Conservation (phyloP, 345 rosid genomes). For the Salix caprea region DNA sequence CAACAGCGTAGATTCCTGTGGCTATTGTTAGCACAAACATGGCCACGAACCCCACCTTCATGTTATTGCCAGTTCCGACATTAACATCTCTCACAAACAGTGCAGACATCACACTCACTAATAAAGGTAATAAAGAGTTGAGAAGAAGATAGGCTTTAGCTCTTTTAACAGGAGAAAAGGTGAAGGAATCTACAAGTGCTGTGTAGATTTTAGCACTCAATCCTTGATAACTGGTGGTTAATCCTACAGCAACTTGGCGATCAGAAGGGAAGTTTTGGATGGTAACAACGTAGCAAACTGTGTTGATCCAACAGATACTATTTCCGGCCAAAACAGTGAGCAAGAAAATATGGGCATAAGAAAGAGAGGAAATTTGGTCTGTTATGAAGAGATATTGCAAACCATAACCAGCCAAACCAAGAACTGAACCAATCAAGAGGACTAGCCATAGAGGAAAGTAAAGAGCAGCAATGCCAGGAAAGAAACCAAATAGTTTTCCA, state of each 20-base stretch:
- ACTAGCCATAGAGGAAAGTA: conserved; percentile 70
- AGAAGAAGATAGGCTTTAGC: conserved; percentile 60
- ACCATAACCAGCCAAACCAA: conserved; percentile 75
- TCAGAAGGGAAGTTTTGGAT: conserved; percentile 50
- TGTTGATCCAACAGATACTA: conserved; percentile 96
- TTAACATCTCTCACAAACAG: conserved; percentile 35
- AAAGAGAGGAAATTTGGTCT: conserved; percentile 34
- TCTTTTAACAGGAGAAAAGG: conserved; percentile 23
- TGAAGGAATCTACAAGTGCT: conserved; percentile 41
- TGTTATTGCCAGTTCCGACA: neutral
- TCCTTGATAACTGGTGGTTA: conserved; percentile 70
- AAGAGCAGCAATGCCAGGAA: conserved; percentile 76
- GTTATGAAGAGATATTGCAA: conserved; percentile 64
- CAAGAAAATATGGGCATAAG: conserved; percentile 51
- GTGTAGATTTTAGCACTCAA: conserved; percentile 78
- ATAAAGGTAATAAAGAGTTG: conserved; percentile 52
- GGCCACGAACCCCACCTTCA: conserved; percentile 31
- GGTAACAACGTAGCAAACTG: conserved; percentile 56
- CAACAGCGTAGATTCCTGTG: conserved; percentile 63
- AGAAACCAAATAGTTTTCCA: conserved; percentile 79
- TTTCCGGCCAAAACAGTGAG: conserved; percentile 77
- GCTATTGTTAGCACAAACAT: conserved; percentile 52
- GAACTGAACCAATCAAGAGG: conserved; percentile 58
- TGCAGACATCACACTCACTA: conserved; percentile 33
- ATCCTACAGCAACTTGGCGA: conserved; percentile 67